Percentiles rank a stretch among this genome's conserved stretches.
Conservation (phyloP, 1,284 basidiomycete genomes). For the Inonotus obliquus region DNA sequence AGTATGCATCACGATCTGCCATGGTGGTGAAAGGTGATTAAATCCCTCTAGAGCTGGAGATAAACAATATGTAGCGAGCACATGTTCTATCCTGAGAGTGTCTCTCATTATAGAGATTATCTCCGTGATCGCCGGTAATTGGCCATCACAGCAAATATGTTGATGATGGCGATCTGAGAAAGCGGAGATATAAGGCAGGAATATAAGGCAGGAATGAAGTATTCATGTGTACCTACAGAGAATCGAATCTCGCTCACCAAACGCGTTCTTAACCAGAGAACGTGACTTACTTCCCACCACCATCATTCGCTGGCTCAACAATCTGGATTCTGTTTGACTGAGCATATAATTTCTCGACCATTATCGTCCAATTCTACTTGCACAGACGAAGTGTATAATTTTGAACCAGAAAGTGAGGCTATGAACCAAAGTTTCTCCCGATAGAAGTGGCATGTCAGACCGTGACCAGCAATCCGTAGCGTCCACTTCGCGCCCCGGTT, state of each 20-base stretch:
- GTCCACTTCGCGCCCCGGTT: constrained; percentile 40
- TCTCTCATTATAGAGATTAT: too few relatives aligned
- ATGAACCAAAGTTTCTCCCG: background rate
- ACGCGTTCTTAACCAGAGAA: background rate
- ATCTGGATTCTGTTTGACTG: background rate
- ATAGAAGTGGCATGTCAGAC: constrained; percentile 32
- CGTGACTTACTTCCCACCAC: background rate
- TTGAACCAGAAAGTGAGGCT: background rate
- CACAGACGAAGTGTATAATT: background rate
- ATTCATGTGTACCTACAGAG: too few relatives aligned
- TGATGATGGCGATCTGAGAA: too few relatives aligned
- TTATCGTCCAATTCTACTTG: background rate
- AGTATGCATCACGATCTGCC: constrained; percentile 29
- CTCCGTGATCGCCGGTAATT: too few relatives aligned
- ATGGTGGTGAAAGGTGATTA: background rate
- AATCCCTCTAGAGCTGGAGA: too few relatives aligned
- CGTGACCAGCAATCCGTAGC: constrained; percentile 29
- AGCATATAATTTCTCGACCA: background rate
- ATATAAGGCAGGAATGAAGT: too few relatives aligned
- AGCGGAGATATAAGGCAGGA: background rate
- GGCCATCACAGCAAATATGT: too few relatives aligned
- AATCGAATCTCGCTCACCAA: too few relatives aligned
- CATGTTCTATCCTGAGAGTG: too few relatives aligned
- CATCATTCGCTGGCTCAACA: background rate
- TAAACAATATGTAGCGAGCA: too few relatives aligned